A percentile compares a stretch with the other conserved stretches of the same genome.
Conservation (phyloP, 495 filamentous ascomycete species). For the Apodospora peruviana region DNA sequence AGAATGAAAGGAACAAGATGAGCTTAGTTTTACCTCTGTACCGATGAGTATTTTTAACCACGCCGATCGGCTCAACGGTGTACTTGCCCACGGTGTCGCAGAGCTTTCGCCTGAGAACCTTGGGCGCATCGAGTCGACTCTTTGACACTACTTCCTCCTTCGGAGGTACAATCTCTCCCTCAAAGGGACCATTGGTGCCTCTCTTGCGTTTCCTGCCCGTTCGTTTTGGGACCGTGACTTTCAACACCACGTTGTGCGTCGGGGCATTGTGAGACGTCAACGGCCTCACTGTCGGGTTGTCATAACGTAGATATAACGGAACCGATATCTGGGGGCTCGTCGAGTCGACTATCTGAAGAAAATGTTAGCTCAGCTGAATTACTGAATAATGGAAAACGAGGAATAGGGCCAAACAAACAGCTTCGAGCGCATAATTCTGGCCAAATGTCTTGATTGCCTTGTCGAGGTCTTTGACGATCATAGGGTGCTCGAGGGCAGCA, state of each 20-base stretch:
- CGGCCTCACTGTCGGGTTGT: conserved; percentile 71
- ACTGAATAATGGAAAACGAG: background rate
- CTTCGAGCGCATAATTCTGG: conserved; percentile 55
- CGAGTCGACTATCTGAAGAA: conserved; percentile 29
- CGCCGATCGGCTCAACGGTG: conserved; percentile 63
- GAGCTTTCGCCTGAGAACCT: conserved; percentile 57
- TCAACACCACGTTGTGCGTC: conserved; percentile 78
- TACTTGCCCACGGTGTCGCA: conserved; percentile 67
- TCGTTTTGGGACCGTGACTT: conserved; percentile 78
- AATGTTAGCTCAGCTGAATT: conserved; percentile 4
- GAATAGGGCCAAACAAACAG: conserved; percentile 42
- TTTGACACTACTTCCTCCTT: conserved; percentile 28
- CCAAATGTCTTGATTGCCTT: conserved; percentile 77
- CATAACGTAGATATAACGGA: conserved; percentile 65
- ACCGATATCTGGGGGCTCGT: conserved; percentile 36
- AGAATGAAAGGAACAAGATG: no score
- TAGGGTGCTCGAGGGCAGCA: conserved; percentile 82
- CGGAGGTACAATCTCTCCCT: conserved; percentile 15
- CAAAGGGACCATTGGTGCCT: conserved; percentile 63
- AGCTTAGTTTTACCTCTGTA: conserved; percentile 76
- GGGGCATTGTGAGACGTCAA: conserved; percentile 62
- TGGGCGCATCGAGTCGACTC: conserved; percentile 35
- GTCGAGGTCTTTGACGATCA: conserved; percentile 74
- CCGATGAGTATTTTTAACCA: conserved; percentile 74
- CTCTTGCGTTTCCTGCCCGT: conserved; percentile 80